Conservation (phyloP, 192 early-diverging fungal genomes). For the Backusella parvicylindrica region DNA sequence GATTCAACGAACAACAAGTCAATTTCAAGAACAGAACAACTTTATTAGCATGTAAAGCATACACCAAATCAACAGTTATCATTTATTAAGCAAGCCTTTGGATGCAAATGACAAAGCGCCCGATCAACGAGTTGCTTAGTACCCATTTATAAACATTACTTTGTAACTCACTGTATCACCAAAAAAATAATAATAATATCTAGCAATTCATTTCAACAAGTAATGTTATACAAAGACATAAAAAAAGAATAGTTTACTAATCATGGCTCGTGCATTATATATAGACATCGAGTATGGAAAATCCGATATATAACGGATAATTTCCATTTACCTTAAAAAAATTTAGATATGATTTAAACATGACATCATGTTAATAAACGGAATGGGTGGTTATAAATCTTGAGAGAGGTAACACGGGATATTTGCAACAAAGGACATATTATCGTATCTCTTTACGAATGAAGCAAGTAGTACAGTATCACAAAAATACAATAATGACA, state of each 20-base stretch:
- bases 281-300: not conserved
- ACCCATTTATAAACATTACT: too few relatives aligned
- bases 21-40: too few relatives aligned
- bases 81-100: not conserved
- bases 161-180: not conserved
- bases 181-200: too few relatives aligned
- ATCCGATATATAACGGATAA: not conserved
- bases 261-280: not conserved
- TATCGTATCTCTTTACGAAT: not conserved
- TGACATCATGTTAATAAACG: not conserved
- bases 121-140: not conserved
- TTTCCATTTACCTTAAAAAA: not conserved
- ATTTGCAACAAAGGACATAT: not conserved
- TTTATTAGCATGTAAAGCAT: not conserved
- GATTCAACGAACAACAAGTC: too few relatives aligned
- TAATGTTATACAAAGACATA: too few relatives aligned
- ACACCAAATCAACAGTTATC: not conserved
- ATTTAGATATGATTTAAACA: not conserved
- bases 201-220: too few relatives aligned
- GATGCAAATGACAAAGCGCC: not conserved
- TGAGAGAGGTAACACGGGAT: not conserved
- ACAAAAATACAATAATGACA: not conserved
- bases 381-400: not conserved
- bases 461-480: not conserved
- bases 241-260: not conserved